phyloP scores from a whole-genome alignment of 768 basidiomycete species.

The Hortiboletus flavorubellus region DNA sequence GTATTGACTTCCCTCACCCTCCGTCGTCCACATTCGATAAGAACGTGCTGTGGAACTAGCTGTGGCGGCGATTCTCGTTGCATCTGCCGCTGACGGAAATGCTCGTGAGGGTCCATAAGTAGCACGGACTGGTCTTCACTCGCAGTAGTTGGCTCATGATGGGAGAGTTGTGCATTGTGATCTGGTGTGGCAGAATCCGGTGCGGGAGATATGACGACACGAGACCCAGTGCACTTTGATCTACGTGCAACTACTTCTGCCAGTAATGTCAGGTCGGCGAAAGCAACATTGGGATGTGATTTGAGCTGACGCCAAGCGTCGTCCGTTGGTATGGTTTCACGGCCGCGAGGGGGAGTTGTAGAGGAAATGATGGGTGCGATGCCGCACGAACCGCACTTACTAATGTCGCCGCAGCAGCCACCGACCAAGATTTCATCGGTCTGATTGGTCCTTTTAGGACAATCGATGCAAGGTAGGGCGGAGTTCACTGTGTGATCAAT shows the following conservation, averaged over 20 bases:
- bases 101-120: constrained; percentile 53
- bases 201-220: constrained; percentile 55
- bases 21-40: constrained; percentile 60
- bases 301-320: constrained; percentile 84
- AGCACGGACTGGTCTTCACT: constrained; percentile 39
- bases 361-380: constrained; percentile 30
- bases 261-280: constrained; percentile 77
- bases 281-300: constrained; percentile 83
- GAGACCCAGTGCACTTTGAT: constrained; percentile 72
- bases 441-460: constrained; percentile 41
- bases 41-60: constrained; percentile 59
- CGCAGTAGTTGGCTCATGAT: constrained; percentile 6
- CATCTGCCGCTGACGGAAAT: constrained; percentile 45
- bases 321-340: constrained; percentile 70
- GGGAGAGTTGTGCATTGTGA: constrained; percentile 21
- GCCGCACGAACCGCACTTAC: constrained; percentile 29
- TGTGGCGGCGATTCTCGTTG: constrained; percentile 43
- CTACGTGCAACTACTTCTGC: constrained; percentile 88
- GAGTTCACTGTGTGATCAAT: constrained; percentile 59
- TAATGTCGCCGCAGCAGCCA: constrained; percentile 39
- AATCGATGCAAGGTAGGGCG: constrained; percentile 51
- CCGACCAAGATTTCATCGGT: constrained; percentile 26
- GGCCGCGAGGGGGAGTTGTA: constrained; percentile 15
- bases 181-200: constrained; percentile 50
- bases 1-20: constrained; percentile 63